phyloP scores from a whole-genome alignment of 2,329 filamentous ascomycete genomes.

The Pseudogymnoascus sp. region DNA sequence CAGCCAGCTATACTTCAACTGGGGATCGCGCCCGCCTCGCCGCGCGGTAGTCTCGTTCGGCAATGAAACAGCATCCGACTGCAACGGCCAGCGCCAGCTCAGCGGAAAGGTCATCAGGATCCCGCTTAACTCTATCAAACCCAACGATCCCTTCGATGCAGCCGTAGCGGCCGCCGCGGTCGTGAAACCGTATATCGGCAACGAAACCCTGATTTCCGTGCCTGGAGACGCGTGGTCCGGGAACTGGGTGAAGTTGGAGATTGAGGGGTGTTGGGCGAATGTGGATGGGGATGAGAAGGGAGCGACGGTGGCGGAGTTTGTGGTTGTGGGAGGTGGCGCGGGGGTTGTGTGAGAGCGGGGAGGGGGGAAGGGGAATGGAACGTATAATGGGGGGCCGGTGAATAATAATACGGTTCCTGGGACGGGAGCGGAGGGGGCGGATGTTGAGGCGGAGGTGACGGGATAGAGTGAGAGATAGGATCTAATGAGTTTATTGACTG shows the following conservation, averaged over 20 bases:
- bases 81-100: constrained; percentile 5
- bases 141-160: constrained; percentile 21
- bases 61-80: constrained; percentile 26
- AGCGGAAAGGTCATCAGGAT: constrained; percentile 16
- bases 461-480: neutral
- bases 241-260: constrained; percentile 31
- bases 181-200: constrained; percentile 22
- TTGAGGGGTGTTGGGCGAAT: constrained; percentile 35
- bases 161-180: constrained; percentile 7
- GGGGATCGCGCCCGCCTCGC: constrained; percentile 46
- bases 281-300: constrained; percentile 31
- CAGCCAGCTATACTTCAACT: constrained; percentile 48
- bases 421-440: neutral
- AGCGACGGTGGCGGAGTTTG: constrained; percentile 46
- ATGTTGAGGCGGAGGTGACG: neutral
- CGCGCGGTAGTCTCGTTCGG: constrained; percentile 46
- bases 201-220: constrained; percentile 21
- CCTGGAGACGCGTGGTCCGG: constrained; percentile 24
- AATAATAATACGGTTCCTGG: neutral
- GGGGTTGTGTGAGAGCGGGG: neutral
- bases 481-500: neutral
- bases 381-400: neutral
- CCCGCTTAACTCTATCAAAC: constrained; percentile 16
- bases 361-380: neutral
- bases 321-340: constrained; percentile 22